Conservation (phyloP, 176 grass and related monocot species). For the Lolium rigidum region DNA sequence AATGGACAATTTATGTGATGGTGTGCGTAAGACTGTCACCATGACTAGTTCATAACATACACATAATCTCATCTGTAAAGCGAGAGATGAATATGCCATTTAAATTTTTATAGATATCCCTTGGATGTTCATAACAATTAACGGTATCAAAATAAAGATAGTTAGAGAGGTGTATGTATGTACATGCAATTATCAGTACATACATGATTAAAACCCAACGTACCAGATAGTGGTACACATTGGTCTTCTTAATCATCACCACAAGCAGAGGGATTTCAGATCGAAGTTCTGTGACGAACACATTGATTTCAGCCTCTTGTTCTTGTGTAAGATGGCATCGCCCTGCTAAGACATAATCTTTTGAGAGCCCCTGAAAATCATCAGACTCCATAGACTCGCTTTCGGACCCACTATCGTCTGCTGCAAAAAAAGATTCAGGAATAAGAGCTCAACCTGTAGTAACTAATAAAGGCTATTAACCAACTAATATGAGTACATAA, state of each 20-base stretch:
- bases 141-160: neutral
- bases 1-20: neutral
- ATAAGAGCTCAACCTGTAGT: neutral
- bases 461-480: neutral
- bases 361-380: neutral
- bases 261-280: conserved; percentile 23
- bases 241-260: conserved; percentile 17
- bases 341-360: conserved; percentile 17
- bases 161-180: neutral
- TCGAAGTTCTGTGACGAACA: conserved; percentile 2
- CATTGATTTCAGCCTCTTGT: conserved; percentile 17
- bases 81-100: neutral
- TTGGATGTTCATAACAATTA: neutral
- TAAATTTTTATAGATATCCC: neutral
- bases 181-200: neutral
- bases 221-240: neutral
- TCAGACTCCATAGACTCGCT: conserved; percentile 14
- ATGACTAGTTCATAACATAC: neutral
- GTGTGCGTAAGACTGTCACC: neutral
- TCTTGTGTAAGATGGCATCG: conserved; percentile 14
- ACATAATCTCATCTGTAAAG: neutral
- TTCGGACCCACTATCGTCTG: conserved; percentile 3
- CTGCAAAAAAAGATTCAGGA: neutral
- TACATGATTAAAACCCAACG: conserved; percentile 8
- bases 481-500: neutral